Base-by-base conservation (phyloP, 441 rosid species). In the Arabidopsis hybrid region DNA sequence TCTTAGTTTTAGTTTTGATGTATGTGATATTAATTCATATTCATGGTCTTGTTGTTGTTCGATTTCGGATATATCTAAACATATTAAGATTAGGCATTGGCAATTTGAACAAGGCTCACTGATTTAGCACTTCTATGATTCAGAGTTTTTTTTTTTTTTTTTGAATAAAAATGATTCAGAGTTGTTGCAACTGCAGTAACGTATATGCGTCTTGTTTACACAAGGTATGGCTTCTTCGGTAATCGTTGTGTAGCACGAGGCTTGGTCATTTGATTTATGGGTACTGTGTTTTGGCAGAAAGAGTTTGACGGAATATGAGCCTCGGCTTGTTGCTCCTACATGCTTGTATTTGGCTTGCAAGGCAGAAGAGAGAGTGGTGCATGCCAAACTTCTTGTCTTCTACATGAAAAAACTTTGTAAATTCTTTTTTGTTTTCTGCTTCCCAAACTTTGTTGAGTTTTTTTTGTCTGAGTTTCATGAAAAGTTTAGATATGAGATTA, bases 321-420 rank as follows among this genome's bases (percentile, higher is more conserved):
- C 99, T 26, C 85, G 91, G 13, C 92, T 92, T 74, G 98, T 92
- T 49, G 95, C 97, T 79, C 98, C 99, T 14, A 82, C 92, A 58
- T 95, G 98, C 88, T 87, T 95, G 83, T 95, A 92, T 80, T 83
- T 92, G 87, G 99, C 98, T 52, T 86, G 98, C 39, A 95, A 95
- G 81, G 99, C 97, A 73, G 99, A 95, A 83, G 99, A 95, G 85
- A 89, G 98, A 89, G 91, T 91, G 3, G 85, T 92, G 69, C 99
- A 88, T 81, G 97, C 97, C 77, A 88, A 85, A 69, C 79, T 88
- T 57, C 89, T 92, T 72, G 87, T 76, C 53, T 95, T 87, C 79
- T 92, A 78, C 86, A 83, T 82, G 0, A 89, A 73, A 80, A 95
- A 89, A 86, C 0, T 86, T 51, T 72, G 98, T 91, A 87, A 90